Percentiles rank a stretch among this genome's conserved stretches.
Conservation (phyloP, 352 stramenopile species). For the Phytophthora crassamura region DNA sequence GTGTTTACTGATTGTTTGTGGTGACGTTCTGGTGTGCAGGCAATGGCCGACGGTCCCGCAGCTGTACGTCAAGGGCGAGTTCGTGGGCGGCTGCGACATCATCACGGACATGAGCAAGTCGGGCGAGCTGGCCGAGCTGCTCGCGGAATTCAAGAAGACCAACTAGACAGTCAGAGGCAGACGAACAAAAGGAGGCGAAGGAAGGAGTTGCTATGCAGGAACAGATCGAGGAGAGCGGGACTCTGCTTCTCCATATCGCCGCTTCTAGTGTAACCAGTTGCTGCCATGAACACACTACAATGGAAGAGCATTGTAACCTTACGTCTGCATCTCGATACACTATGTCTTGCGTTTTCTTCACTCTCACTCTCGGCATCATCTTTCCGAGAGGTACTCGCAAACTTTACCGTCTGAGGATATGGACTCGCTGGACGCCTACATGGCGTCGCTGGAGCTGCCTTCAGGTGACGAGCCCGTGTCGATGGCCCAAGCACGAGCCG, state of each 20-base stretch:
- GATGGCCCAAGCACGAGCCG: conserved; percentile 20
- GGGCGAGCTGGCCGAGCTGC: conserved; percentile 91
- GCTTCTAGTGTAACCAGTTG: conserved; percentile 2
- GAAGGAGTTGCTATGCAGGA: background rate
- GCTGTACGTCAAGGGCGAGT: conserved; percentile 99
- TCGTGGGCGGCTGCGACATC: conserved; percentile 99
- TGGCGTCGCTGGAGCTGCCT: conserved; percentile 64
- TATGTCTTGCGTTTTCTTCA: background rate
- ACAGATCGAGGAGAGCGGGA: background rate
- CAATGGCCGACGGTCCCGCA: conserved; percentile 98
- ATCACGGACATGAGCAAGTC: conserved; percentile 95
- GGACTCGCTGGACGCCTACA: conserved; percentile 85
- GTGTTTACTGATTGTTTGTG: conserved; percentile 14
- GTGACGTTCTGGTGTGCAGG: conserved; percentile 40
- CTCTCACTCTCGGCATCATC: background rate
- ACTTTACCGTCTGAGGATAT: conserved; percentile 28
- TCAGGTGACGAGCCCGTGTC: background rate
- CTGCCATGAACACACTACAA: background rate
- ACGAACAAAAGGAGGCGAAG: background rate
- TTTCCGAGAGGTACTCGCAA: background rate
- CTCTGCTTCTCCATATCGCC: background rate
- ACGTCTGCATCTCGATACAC: background rate
- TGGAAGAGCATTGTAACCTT: conserved; percentile 8
- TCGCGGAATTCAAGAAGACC: conserved; percentile 84
- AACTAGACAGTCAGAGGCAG: conserved; percentile 35